These are phyloP conservation scores for Domatiomyces catenatus DNA, from an alignment of 2,329 filamentous ascomycete species.

Conservation along the genomic window DNA sequence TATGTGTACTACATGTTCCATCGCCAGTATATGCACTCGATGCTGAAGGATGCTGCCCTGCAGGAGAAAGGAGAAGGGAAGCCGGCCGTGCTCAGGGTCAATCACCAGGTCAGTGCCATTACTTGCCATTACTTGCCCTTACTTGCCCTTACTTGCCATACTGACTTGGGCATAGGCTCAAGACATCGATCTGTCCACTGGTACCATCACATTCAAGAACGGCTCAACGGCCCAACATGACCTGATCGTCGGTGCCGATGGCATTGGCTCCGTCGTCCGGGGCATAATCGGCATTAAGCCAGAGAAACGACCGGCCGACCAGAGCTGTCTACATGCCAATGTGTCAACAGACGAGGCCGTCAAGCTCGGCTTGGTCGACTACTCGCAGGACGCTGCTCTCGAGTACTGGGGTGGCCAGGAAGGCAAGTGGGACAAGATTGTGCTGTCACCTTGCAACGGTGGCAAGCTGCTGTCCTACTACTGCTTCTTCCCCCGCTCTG, in stretches of 20 bases:
- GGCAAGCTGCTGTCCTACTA: slow-evolving; percentile 53
- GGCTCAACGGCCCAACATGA: slow-evolving; percentile 39
- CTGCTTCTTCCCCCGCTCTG: slow-evolving; percentile 49
- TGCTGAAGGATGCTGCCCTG: slow-evolving; percentile 47
- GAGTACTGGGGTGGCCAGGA: slow-evolving; percentile 58
- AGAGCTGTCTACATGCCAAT: slow-evolving; percentile 50
- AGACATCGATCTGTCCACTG: slow-evolving; percentile 37
- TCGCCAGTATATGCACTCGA: slow-evolving; percentile 51
- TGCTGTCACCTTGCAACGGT: slow-evolving; percentile 52
- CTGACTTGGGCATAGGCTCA: slow-evolving; percentile 24
- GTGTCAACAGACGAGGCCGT: slow-evolving; percentile 47
- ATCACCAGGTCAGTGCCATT: slow-evolving; percentile 34
- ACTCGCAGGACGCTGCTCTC: slow-evolving; percentile 43
- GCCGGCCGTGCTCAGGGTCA: slow-evolving; percentile 40
- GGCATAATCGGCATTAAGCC: slow-evolving; percentile 47
- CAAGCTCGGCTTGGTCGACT: slow-evolving; percentile 46
- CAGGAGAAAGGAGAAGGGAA: slow-evolving; percentile 37
- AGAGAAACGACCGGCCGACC: slow-evolving; percentile 43
- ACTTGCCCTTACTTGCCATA: neutral
- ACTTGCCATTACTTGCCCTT: neutral
- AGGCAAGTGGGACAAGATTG: slow-evolving; percentile 50
- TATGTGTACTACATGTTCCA: slow-evolving; percentile 57
- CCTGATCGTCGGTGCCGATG: slow-evolving; percentile 48
- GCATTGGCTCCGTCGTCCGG: slow-evolving; percentile 51
- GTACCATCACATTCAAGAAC: slow-evolving; percentile 39